phyloP scores from a whole-genome alignment of 345 rosid genomes.

The Brassica napus region DNA sequence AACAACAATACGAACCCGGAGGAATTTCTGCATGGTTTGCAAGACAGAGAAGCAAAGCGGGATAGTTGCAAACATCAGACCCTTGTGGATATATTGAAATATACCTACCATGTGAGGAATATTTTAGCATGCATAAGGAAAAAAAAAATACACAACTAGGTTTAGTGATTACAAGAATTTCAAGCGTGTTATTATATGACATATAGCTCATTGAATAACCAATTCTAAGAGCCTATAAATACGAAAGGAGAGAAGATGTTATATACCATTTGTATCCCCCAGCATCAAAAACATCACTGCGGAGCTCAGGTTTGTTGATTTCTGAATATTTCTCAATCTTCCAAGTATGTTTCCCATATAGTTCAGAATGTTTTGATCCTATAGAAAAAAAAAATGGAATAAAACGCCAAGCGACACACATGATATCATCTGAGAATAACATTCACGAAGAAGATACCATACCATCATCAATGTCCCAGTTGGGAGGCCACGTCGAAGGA shows the following conservation, averaged over 20 bases:
- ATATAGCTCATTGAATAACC: background rate
- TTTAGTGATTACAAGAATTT: background rate
- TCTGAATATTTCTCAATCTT: constrained; percentile 86
- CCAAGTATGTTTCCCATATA: constrained; percentile 85
- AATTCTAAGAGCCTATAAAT: background rate
- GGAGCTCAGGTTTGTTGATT: constrained; percentile 77
- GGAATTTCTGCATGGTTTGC: constrained; percentile 90
- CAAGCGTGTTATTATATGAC: background rate
- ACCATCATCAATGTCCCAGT: constrained; percentile 88
- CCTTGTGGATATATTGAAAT: constrained; percentile 89
- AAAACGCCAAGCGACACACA: background rate
- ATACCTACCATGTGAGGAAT: constrained; percentile 56
- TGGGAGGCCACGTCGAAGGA: constrained; percentile 84
- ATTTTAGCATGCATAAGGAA: background rate
- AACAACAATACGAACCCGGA: constrained; percentile 63
- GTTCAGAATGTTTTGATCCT: constrained; percentile 79
- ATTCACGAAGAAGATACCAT: constrained; percentile 15
- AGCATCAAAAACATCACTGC: constrained; percentile 75
- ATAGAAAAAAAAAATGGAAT: constrained; percentile 1
- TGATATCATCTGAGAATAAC: constrained; percentile 5
- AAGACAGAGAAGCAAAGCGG: constrained; percentile 88
- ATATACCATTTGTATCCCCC: constrained; percentile 93
- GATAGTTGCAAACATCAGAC: constrained; percentile 90
- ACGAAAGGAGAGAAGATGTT: background rate
- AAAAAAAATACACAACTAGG: constrained; percentile 1